A percentile compares a stretch with the other conserved stretches of the same genome.
phyloP scores from a whole-genome alignment of 140 eudicot species.

The Anethum foeniculum region DNA sequence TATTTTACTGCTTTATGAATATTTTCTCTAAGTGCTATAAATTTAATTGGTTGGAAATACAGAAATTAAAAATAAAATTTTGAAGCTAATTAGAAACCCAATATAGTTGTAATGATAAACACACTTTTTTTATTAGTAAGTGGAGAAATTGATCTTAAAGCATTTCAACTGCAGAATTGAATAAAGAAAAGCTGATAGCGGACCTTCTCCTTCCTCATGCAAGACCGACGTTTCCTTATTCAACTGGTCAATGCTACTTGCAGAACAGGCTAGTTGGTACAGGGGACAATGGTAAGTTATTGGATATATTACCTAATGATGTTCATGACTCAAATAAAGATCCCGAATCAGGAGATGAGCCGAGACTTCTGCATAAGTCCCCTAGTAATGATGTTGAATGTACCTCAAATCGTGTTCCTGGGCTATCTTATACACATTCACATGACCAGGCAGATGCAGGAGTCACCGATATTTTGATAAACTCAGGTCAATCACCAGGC shows the following conservation, averaged over 20 bases:
- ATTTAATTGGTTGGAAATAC: neutral
- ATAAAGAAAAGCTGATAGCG: slow-evolving; percentile 63
- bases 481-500: slow-evolving; percentile 48
- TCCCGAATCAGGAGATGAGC: slow-evolving; percentile 28
- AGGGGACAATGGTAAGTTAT: slow-evolving; percentile 27
- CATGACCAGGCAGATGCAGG: slow-evolving; percentile 39
- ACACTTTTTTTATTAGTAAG: neutral
- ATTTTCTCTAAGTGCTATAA: neutral
- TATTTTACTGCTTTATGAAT: neutral
- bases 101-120: neutral
- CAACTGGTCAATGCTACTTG: slow-evolving; percentile 29
- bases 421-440: slow-evolving; percentile 41
- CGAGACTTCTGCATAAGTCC: slow-evolving; percentile 14
- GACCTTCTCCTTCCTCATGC: slow-evolving; percentile 50
- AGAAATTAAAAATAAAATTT: neutral
- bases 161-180: slow-evolving; percentile 45
- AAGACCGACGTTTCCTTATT: slow-evolving; percentile 26
- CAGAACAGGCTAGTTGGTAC: slow-evolving; percentile 27
- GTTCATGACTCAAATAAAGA: slow-evolving; percentile 27
- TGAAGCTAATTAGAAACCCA: neutral
- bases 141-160: neutral
- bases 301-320: slow-evolving; percentile 28
- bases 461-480: slow-evolving; percentile 34
- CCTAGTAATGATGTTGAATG: slow-evolving; percentile 24
- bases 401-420: slow-evolving; percentile 28